These are phyloP conservation scores for Calocybe gangraenosa DNA, from an alignment of 768 basidiomycete species.

Conservation along the genomic window DNA sequence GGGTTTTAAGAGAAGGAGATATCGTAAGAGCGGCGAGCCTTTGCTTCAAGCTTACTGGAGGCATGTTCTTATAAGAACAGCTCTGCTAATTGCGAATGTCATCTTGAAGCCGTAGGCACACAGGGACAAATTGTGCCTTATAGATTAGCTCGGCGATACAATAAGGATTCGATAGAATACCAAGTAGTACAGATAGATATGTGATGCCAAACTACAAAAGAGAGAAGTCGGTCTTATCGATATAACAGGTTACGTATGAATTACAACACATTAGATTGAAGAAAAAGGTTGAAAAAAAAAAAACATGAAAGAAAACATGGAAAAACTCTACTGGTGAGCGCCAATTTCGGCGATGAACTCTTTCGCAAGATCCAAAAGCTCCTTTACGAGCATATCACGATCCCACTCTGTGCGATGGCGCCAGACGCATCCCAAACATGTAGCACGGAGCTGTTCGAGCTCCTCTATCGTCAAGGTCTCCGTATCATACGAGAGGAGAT, in stretches of 20 bases:
- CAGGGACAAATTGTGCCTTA: too few relatives aligned
- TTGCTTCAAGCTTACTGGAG: constrained; percentile 55
- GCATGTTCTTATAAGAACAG: constrained; percentile 19
- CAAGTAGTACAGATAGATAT: too few relatives aligned
- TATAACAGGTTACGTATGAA: too few relatives aligned
- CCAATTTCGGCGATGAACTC: constrained; percentile 67
- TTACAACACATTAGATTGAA: too few relatives aligned
- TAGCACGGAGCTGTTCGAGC: constrained; percentile 90
- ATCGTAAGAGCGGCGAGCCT: constrained; percentile 59
- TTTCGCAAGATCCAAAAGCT: constrained; percentile 51
- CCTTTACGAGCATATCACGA: constrained; percentile 56
- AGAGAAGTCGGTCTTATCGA: too few relatives aligned
- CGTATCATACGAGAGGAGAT: constrained; percentile 52
- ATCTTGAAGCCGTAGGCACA: too few relatives aligned
- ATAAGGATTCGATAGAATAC: too few relatives aligned
- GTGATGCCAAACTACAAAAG: too few relatives aligned
- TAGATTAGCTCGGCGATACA: too few relatives aligned
- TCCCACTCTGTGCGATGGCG: constrained; percentile 80
- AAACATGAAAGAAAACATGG: background rate
- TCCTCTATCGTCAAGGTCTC: constrained; percentile 72
- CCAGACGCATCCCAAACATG: constrained; percentile 81
- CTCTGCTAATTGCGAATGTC: too few relatives aligned
- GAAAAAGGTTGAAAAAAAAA: too few relatives aligned
- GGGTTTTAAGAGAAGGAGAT: constrained; percentile 45
- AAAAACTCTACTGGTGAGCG: constrained; percentile 8